phyloP scores from a whole-genome alignment of 192 early-diverging fungal species.

The Neocallimastix lanati region DNA sequence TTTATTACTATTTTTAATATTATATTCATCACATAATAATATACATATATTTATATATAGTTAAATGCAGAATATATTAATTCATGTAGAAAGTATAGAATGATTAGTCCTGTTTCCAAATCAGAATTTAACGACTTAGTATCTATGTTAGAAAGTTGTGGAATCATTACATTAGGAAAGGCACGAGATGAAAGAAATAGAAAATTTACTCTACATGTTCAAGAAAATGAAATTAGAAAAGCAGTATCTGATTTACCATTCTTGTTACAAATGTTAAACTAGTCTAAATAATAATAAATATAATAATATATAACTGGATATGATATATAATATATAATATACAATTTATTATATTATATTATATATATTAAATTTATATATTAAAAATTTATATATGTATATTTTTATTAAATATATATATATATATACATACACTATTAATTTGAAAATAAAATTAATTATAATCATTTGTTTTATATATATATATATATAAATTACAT shows the following conservation, averaged over 20 bases:
- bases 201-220: not conserved
- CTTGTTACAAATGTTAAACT: not conserved
- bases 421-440: no score
- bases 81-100: constrained; percentile 24
- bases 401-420: no score
- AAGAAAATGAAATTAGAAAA: not conserved
- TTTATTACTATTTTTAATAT: no score
- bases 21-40: no score
- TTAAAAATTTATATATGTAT: no score
- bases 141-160: constrained; percentile 48
- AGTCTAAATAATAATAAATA: not conserved
- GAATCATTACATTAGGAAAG: constrained; percentile 27
- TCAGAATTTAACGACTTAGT: constrained; percentile 61
- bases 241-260: not conserved
- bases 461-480: no score
- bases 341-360: no score
- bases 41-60: constrained; percentile 28
- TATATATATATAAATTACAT: no score
- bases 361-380: no score
- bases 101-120: constrained; percentile 45
- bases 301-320: no score
- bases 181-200: not conserved
- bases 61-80: constrained; percentile 41
- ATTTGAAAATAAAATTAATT: no score
- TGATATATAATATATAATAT: no score